Base-by-base conservation (phyloP, 2,329 filamentous ascomycete species). In the Verruconis gallopava region DNA sequence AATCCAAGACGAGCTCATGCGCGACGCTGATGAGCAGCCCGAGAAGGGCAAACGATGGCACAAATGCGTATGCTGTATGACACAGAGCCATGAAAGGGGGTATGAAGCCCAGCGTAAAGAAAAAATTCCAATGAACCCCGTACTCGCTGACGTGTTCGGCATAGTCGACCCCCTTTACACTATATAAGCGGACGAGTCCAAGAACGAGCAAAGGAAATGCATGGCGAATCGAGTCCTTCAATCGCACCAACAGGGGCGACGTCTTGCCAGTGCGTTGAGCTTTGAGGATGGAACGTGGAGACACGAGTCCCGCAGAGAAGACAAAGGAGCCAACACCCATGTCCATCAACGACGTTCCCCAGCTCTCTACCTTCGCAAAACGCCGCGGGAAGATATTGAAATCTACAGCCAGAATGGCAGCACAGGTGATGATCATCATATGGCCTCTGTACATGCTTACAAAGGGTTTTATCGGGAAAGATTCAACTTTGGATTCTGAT, bases 51-150 rank as follows among this genome's bases (percentile, higher is more conserved):
- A 85, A 89, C 1, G 83, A 89, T 3, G 83, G 82, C 3, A 93
- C 62, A 43, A 81, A 55, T 13, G 71, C 67, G 44, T 89, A 73
- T 0, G 79, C 65, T 1, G 81, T 73, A 56, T 93, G 84, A 46
- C 89, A 84, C 0, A 91, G 59, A 20, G 89, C 86, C 40, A 93
- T 78, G 53, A 93, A 93, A 1, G 88, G 88, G 1, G 89, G 85
- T 18, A 98, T 65, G 37, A 95, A 73, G 4, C 79, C 88, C 6
- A 98, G 69, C 0, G 91, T 98, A 63, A 96, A 96, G 71, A 98
- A 98, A 62, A 98, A 98, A 61, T 98, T 98, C 91, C 91, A 98
- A 61, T 98, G 91, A 6, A 98, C 85, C 34, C 91, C 91, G 56
- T 98, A 98, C 58, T 98, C 91, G 12, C 85, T 86, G 45, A 95